Base-by-base conservation (phyloP, 75 land plant species). In the Pseudotsuga menziesii region DNA sequence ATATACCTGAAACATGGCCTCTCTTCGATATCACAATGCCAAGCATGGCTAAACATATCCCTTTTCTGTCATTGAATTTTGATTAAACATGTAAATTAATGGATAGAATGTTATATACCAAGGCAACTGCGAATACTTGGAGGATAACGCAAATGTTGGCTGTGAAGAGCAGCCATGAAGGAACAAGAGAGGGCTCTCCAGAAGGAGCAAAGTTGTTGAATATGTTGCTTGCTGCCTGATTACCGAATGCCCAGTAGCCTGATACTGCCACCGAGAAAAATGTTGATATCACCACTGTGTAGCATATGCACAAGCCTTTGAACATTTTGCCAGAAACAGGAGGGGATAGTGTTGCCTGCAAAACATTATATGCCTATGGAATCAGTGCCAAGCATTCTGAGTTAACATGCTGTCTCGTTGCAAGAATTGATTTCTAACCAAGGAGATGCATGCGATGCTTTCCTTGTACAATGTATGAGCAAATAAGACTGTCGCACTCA, bases 181-280 rank as follows among this genome's bases (percentile, higher is more conserved):
- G 91, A n/a, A 91, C 72, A 17, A 96, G 77, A 4, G 76, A 13
- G 25, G 85, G 77, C 2, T 48, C 78, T 8, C 80, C 88, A 61
- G 82, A 32, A 22, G 80, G 78, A 13, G 76, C 52, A 81, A 93
- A 89, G 64, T 91, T 93, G 78, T 55, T 79, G 23, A 87, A 84
- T 4, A 93, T 62, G 26, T 48, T 82, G 59, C 88, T 86, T 15
- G 58, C 59, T 2, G 91, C 72, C 75, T 57, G 19, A 86, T 91
- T 93, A 6, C 93, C 93, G 74, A 93, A 94, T 35, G 99, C 97
- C 97, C 97, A 94, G 66, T 93, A 91, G 3, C 94, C 96, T 20
- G 96, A 91, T 23, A 93, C 81, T 16, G 92, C 77, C 9, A 89
- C 89, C 44, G 84, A 89, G 78, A 91, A 89, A 82, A 91, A 93